Evolutionary conservation across 208 protist species (phyloP), one percentile per base, ranked within the genome.

Genomic region (Trypanosomatidae sp.): DNA sequence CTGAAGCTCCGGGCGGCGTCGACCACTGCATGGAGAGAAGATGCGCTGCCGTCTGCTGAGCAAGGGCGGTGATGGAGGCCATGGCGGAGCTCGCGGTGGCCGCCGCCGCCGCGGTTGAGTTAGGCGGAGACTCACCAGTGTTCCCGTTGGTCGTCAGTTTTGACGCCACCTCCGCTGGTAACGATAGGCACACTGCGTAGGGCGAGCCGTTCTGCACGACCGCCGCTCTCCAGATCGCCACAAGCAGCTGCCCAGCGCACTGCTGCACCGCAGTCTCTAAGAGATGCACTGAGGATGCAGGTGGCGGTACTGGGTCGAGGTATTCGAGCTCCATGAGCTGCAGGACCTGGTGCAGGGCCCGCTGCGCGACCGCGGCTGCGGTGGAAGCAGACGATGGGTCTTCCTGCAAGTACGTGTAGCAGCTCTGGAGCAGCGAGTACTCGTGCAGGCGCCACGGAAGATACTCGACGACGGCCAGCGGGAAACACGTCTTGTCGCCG

Each of bases 291-390:
- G 71, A 85, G 60, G 77, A 65, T 58, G 71, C 15, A 33, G 88
- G 81, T 25, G 92, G 92, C 46, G 85, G 89, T 10, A 93, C 83
- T 13, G 81, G 69, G 71, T 93, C 92, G 33, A 91, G 62, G 67
- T 83, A 89, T 78, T 96, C 92, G 9, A 96, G 75, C 33, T 90
- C 82, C 4, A 88, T 56, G 25, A 96, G 82, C 53, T 94, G 86
- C 55, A 80, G 76, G 28, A 85, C 79, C 71, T 89, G 86, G 52
- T 66, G 59, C 15, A 76, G 33, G 50, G 84, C 87, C 22, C 82
- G 82, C 75, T 84, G 77, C 19, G 82, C 83, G 10, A 88, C 73
- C 8, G 60, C 25, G 43, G 87, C 79, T 28, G 92, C 89, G 44
- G 87, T 82, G 12, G 52, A 36, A 71, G 79, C 80, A 52, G 73